Conservation (phyloP, 306 rosid species). For the Pterocarpus macrocarpus region DNA sequence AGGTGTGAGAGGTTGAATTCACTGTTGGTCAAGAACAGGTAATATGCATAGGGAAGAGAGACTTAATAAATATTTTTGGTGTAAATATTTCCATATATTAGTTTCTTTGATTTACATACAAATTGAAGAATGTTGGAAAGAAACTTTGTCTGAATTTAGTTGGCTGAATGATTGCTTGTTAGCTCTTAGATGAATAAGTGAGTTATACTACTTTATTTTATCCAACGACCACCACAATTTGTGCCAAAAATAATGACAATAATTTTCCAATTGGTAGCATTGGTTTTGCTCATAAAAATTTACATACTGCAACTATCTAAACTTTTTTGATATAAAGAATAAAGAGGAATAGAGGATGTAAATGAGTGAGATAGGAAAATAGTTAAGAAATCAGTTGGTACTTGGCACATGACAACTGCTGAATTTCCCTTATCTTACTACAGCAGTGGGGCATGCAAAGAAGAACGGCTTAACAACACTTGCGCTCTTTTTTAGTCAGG, state of each 20-base stretch:
- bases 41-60: conserved; percentile 3
- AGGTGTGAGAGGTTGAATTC: conserved; percentile 18
- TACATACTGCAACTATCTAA: not conserved
- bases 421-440: conserved; percentile 43
- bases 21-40: conserved; percentile 21
- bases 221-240: too few relatives aligned
- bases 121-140: too few relatives aligned
- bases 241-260: too few relatives aligned
- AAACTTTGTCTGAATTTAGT: too few relatives aligned
- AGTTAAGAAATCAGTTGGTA: not conserved
- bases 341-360: not conserved
- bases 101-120: not conserved
- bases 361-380: not conserved
- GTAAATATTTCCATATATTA: conserved; percentile 38
- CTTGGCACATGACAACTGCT: conserved; percentile 13
- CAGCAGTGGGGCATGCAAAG: conserved; percentile 38
- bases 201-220: too few relatives aligned
- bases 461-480: conserved; percentile 35
- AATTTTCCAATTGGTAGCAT: too few relatives aligned
- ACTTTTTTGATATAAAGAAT: not conserved
- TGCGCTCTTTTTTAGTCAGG: conserved; percentile 21
- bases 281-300: not conserved
- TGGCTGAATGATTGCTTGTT: too few relatives aligned
- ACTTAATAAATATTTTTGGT: conserved; percentile 15
- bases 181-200: too few relatives aligned